phyloP scores from a whole-genome alignment of 257 asterid species.

The Rhazya stricta region DNA sequence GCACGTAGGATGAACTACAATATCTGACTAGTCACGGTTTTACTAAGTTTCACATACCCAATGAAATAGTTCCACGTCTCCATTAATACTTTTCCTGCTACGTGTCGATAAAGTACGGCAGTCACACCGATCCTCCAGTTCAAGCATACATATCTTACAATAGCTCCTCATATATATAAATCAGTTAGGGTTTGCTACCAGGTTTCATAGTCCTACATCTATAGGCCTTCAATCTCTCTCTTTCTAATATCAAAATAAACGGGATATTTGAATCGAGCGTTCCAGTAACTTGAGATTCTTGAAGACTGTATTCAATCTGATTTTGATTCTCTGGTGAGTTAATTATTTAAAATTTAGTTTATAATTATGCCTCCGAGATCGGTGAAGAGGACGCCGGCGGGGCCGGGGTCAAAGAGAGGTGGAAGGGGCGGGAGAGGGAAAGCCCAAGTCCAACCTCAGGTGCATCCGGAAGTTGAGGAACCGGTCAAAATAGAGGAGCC shows the following conservation, averaged over 20 bases:
- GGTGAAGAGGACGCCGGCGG: slow-evolving; percentile 60
- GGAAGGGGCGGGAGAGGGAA: slow-evolving; percentile 42
- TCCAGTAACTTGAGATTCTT: background rate
- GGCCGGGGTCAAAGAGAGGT: slow-evolving; percentile 69
- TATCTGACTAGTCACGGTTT: background rate
- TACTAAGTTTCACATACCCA: background rate
- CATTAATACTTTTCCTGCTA: background rate
- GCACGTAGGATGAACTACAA: background rate
- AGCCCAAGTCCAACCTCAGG: slow-evolving; percentile 13
- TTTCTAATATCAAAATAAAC: background rate
- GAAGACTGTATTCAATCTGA: background rate
- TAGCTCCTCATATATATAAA: background rate
- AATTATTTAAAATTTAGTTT: background rate
- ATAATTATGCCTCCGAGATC: slow-evolving; percentile 65
- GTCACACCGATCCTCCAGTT: background rate
- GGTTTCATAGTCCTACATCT: background rate
- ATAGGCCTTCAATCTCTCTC: background rate
- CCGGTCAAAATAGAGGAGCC: slow-evolving; percentile 35
- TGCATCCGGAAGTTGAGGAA: slow-evolving; percentile 24
- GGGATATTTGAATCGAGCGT: background rate
- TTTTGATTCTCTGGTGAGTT: background rate
- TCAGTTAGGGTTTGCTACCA: slow-evolving; percentile 13
- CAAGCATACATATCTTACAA: background rate
- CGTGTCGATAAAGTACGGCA: background rate
- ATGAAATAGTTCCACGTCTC: background rate